These are phyloP conservation scores for Cryptococcus amylolentus DNA, from an alignment of 1,284 basidiomycete species.

Conservation along the genomic window DNA sequence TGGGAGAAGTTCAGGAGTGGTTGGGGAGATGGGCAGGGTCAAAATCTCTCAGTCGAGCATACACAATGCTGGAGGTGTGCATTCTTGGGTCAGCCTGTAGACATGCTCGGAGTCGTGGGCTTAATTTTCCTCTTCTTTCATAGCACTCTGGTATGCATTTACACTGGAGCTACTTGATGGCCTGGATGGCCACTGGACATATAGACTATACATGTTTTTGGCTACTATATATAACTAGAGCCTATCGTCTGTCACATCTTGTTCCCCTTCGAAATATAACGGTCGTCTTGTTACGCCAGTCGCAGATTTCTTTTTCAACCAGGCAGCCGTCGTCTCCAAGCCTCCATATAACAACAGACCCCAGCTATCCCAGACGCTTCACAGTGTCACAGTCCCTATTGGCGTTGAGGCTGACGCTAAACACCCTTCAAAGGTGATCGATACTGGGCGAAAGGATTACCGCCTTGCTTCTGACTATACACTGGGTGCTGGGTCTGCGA, in stretches of 20 bases:
- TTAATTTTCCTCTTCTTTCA: neutral
- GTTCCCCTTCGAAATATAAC: too few relatives aligned
- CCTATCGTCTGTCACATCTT: too few relatives aligned
- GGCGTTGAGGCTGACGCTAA: too few relatives aligned
- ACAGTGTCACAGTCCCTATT: too few relatives aligned
- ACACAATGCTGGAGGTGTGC: constrained; percentile 84
- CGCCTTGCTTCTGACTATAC: neutral
- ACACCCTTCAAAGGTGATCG: neutral
- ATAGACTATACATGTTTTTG: neutral
- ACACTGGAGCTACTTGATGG: neutral
- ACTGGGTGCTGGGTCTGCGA: neutral
- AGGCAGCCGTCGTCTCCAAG: too few relatives aligned
- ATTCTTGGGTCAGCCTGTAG: constrained; percentile 84
- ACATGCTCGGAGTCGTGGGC: neutral
- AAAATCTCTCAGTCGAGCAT: constrained; percentile 90
- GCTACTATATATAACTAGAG: neutral
- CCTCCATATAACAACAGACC: too few relatives aligned
- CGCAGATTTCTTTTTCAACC: too few relatives aligned
- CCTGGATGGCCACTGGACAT: neutral
- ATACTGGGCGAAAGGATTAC: neutral
- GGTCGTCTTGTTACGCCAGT: too few relatives aligned
- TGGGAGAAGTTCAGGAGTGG: constrained; percentile 29
- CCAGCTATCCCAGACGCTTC: too few relatives aligned
- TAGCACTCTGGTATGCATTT: too few relatives aligned
- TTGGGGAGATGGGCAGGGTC: constrained; percentile 51